Base-by-base conservation (phyloP, 176 grass and related monocot genomes). In the Oryza glaberrima region DNA sequence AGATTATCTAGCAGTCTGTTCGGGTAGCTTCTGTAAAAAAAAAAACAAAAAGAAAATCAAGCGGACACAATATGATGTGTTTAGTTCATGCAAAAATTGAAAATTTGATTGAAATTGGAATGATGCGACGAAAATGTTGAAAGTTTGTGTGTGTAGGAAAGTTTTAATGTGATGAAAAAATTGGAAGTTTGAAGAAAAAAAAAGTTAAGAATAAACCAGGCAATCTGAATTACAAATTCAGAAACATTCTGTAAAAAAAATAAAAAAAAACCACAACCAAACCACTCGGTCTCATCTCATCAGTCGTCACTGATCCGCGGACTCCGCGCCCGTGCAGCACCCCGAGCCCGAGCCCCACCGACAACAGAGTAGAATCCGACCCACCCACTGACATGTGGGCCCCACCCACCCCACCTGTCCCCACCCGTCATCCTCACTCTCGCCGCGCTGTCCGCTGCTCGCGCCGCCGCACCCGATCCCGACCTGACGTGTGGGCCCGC, bases 401-500 rank as follows among this genome's bases (percentile, higher is more conserved):
- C 63, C 19, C 8, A 3, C 35, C 5, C 0, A 36, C 35, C 35
- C 35, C 4, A 35, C 34, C 4, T 35, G 35, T 36, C 35, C 35
- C 73, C 73, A 45, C 58, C 54, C 12, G 58, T 86, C 88, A 90
- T 71, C 1, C 0, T 1, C 19, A 4, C 0, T 25, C 12, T 0
- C 0, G 0, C 9, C 17, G 6, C 12, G 72, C 73, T 78, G 83
- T 70, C 46, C 8, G 83, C 79, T 90, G 80, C 64, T 75, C 9
- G 49, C 0, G 3, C 10, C 60, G 11, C 38, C 63, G 69, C 80
- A 72, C 40, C 9, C 26, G 70, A 90, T 87, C 88, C 75, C 26
- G 70, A 90, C 83, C 88, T 69, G 19, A 35, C 1, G 73, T 36
- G 73, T 2, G 73, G 46, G 73, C 0, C 88, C 88, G 13, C 49